Conservation (phyloP, 345 rosid genomes). For the Geranium brycei region DNA sequence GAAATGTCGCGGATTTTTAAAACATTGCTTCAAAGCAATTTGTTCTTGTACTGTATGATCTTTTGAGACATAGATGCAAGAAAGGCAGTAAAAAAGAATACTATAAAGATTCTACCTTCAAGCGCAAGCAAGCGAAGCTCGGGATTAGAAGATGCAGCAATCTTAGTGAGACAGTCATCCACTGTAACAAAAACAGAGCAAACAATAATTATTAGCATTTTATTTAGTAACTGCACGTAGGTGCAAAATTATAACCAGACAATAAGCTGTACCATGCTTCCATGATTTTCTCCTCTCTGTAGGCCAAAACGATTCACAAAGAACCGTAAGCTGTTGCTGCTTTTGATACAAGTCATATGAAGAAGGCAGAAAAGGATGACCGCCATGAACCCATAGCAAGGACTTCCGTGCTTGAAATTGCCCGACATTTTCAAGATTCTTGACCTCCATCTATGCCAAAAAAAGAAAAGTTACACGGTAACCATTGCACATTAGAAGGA, state of each 20-base stretch:
- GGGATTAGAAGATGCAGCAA: constrained; percentile 30
- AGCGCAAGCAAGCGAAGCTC: constrained; percentile 58
- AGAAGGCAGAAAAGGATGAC: constrained; percentile 69
- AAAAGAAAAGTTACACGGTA: constrained; percentile 12
- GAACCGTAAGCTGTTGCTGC: constrained; percentile 40
- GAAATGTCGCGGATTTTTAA: too few relatives aligned
- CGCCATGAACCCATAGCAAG: constrained; percentile 80
- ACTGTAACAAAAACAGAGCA: constrained; percentile 11
- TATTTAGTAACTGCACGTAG: not conserved
- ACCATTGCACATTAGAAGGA: not conserved
- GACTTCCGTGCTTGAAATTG: constrained; percentile 39
- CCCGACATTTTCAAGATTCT: constrained; percentile 31
- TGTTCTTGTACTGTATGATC: too few relatives aligned
- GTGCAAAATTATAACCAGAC: not conserved
- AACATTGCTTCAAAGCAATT: too few relatives aligned
- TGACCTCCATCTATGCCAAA: constrained; percentile 33
- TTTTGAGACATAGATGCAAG: too few relatives aligned
- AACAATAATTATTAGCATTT: not conserved
- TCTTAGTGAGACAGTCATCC: constrained; percentile 33
- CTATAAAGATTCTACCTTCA: constrained; percentile 39
- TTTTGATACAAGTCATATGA: constrained; percentile 37
- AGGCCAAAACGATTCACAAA: constrained; percentile 61
- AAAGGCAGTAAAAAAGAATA: not conserved
- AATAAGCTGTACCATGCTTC: constrained; percentile 36
- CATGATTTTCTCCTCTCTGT: constrained; percentile 14